Base-by-base conservation (phyloP, 139 green algal species). In the Volvox africanus region DNA sequence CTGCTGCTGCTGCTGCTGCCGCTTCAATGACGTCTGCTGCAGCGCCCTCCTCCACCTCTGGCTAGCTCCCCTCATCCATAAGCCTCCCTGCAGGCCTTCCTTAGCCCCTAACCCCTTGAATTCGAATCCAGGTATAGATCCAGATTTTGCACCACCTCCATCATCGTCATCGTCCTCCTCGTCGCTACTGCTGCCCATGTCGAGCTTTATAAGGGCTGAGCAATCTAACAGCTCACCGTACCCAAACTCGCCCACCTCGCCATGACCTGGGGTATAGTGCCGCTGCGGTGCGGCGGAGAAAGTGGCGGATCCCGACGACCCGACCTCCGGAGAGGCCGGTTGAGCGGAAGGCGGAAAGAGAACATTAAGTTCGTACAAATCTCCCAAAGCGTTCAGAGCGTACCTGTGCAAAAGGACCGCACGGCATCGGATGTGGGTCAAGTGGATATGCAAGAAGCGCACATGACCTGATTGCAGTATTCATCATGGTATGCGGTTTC, bases 301-400 rank as follows among this genome's bases (percentile, higher is more conserved):
- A 32, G 69, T 71, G 2, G 1, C n/a, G n/a, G 12, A 17, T 21
- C n/a, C 73, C 67, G 19, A 24, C 75, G 75, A 33, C 75, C 16
- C 33, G 30, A 30, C 33, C 75, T 21, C 30, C 75, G 30, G 32
- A 3, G 75, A 19, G 30, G 75, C 28, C 35, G 88, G 88, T 26
- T 89, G 89, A 65, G 75, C 33, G 20, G 75, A 81, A 35, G 88
- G 92, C 32, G 92, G 92, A 65, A 93, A 94, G 0, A 94, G 80
- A 1, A 94, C 92, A 16, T 90, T 93, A 50, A 94, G 86, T 13
- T 94, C 92, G 80, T 94, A 94, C 80, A 94, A 26, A 86, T 94
- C 92, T 0, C 92, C 92, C n/a, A 93, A 21, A 6, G 85, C 81
- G 18, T 94, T 88, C 24, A 92, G 89, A 69, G 90, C 21, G 85